Evolutionary conservation across 352 stramenopile species (phyloP).

Genomic region (Plasmopara halstedii): DNA sequence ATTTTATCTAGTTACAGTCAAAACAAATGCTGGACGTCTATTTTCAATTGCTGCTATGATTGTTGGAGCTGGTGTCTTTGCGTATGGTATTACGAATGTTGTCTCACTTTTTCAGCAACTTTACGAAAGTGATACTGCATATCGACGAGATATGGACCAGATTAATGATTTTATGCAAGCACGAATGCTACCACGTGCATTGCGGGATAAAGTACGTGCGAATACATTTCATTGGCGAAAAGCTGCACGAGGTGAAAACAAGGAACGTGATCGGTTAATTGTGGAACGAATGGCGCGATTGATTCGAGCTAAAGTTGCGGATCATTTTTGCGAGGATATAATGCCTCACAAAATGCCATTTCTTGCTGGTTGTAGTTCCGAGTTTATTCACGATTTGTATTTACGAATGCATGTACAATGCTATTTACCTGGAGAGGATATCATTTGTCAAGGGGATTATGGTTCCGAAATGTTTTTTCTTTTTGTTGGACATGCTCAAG

Average conservation of each 20-base stretch:
- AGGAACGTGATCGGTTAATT: slow-evolving; percentile 50
- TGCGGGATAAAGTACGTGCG: slow-evolving; percentile 69
- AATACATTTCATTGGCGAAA: slow-evolving; percentile 78
- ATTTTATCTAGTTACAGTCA: slow-evolving; percentile 46
- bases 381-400: slow-evolving; percentile 79
- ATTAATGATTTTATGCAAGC: slow-evolving; percentile 73
- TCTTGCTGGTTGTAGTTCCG: slow-evolving; percentile 57
- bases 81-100: slow-evolving; percentile 80
- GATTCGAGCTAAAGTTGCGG: slow-evolving; percentile 64
- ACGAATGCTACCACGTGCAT: slow-evolving; percentile 42
- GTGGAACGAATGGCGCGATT: slow-evolving; percentile 65
- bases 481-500: slow-evolving; percentile 66
- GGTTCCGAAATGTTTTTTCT: slow-evolving; percentile 81
- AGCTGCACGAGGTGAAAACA: slow-evolving; percentile 54
- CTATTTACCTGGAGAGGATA: slow-evolving; percentile 69
- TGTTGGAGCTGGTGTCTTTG: slow-evolving; percentile 71
- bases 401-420: slow-evolving; percentile 63
- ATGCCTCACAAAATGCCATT: slow-evolving; percentile 66
- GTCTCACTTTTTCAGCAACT: slow-evolving; percentile 72
- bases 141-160: slow-evolving; percentile 70
- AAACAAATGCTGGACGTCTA: slow-evolving; percentile 50
- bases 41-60: slow-evolving; percentile 73
- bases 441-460: slow-evolving; percentile 73
- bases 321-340: slow-evolving; percentile 63
- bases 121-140: slow-evolving; percentile 53